Percentiles rank a stretch among this genome's conserved stretches.
Conservation (phyloP, 768 basidiomycete genomes). For the Xanthoconium stramineum region DNA sequence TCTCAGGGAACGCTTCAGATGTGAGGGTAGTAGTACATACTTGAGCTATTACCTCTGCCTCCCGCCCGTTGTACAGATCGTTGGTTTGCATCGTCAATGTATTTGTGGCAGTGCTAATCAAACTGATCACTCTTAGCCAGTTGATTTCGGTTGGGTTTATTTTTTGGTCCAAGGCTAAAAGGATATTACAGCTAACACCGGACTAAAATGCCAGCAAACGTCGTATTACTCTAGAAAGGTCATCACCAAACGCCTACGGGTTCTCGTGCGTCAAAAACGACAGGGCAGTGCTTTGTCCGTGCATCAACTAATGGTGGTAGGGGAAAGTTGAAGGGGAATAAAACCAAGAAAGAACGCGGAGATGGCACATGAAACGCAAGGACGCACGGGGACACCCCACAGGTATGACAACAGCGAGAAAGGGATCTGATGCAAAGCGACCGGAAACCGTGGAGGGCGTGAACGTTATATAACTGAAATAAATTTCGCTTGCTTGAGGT, state of each 20-base stretch:
- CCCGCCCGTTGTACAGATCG: conserved; percentile 28
- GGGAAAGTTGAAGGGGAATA: conserved; percentile 9
- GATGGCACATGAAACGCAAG: conserved; percentile 14
- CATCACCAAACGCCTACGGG: conserved; percentile 15
- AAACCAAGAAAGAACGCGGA: conserved; percentile 25
- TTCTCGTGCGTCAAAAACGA: conserved; percentile 18
- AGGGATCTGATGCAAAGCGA: conserved; percentile 23
- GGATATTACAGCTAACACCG: conserved; percentile 31
- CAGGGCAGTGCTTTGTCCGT: conserved; percentile 14
- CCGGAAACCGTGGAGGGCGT: conserved; percentile 24
- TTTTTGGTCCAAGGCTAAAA: conserved; percentile 14
- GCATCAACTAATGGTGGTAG: conserved; percentile 7
- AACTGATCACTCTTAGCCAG: not conserved
- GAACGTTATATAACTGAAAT: conserved; percentile 36
- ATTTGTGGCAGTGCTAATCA: conserved; percentile 23
- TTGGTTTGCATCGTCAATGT: conserved; percentile 14
- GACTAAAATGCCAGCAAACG: conserved; percentile 26
- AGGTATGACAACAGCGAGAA: conserved; percentile 17
- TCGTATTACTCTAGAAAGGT: conserved; percentile 26
- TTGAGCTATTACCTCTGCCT: conserved; percentile 30
- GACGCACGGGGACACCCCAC: conserved; percentile 20
- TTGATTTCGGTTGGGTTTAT: conserved; percentile 1
- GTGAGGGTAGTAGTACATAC: conserved; percentile 5
- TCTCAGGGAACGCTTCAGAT: conserved; percentile 30
- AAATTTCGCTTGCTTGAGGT: conserved; percentile 30